Percentiles rank a stretch among this genome's conserved stretches.
phyloP scores from a whole-genome alignment of 345 rosid species.

The Eucalyptus marginata region DNA sequence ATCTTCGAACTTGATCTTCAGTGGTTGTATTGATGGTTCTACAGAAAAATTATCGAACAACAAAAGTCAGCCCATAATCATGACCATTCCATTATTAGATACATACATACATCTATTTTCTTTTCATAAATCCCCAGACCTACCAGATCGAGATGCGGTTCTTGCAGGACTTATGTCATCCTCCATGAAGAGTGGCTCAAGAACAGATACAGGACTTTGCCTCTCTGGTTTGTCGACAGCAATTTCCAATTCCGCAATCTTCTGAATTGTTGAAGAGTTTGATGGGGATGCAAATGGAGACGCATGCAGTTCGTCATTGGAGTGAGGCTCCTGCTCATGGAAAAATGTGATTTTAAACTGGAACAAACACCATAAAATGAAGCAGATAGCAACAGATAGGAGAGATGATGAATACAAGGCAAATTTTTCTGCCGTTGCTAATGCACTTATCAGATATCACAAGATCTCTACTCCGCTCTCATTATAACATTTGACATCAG shows the following conservation, averaged over 20 bases:
- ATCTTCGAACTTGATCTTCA: constrained; percentile 60
- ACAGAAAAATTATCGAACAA: constrained; percentile 11
- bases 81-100: neutral
- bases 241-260: constrained; percentile 31
- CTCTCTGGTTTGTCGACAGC: constrained; percentile 34
- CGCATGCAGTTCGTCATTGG: constrained; percentile 8
- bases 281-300: constrained; percentile 45
- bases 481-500: too few relatives aligned
- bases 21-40: constrained; percentile 45
- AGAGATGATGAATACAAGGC: neutral
- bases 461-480: too few relatives aligned
- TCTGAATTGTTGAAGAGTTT: constrained; percentile 18
- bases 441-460: neutral
- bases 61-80: neutral
- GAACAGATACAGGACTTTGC: constrained; percentile 89
- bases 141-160: constrained; percentile 50
- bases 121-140: neutral
- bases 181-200: constrained; percentile 62
- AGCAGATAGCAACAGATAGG: neutral
- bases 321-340: constrained; percentile 30
- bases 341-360: neutral
- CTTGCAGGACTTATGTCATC: constrained; percentile 67
- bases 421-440: neutral
- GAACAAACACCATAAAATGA: neutral
- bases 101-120: neutral